Evolutionary conservation across 1,284 basidiomycete genomes (phyloP).

Genomic region (Sparassis latifolia): DNA sequence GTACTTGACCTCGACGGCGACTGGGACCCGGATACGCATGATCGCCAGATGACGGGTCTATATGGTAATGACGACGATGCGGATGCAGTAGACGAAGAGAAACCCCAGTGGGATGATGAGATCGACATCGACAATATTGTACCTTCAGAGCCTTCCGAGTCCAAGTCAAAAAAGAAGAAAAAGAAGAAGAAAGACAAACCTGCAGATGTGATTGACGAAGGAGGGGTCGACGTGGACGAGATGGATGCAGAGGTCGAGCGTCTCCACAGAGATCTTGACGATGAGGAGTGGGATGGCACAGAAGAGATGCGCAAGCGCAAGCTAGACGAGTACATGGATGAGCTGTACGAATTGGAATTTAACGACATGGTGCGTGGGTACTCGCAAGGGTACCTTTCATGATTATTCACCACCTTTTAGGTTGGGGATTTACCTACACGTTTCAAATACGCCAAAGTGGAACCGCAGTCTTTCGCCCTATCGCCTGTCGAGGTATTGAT

Average conservation of each 20-base stretch:
- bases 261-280: constrained; percentile 29
- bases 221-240: constrained; percentile 56
- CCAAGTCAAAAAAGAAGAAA: constrained; percentile 43
- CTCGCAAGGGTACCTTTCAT: constrained; percentile 1
- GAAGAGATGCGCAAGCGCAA: constrained; percentile 81
- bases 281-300: constrained; percentile 73
- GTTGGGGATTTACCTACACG: constrained; percentile 88
- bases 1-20: constrained; percentile 73
- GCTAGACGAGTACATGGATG: constrained; percentile 85
- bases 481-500: constrained; percentile 86
- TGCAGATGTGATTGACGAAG: constrained; percentile 31
- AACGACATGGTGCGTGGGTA: constrained; percentile 78
- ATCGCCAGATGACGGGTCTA: constrained; percentile 68
- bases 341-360: constrained; percentile 87
- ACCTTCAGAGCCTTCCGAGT: constrained; percentile 44
- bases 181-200: constrained; percentile 31
- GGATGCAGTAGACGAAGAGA: constrained; percentile 48
- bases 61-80: constrained; percentile 43
- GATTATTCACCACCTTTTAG: constrained; percentile 31
- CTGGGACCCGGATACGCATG: constrained; percentile 78
- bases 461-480: constrained; percentile 67
- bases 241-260: constrained; percentile 67
- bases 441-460: constrained; percentile 85
- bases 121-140: constrained; percentile 74
- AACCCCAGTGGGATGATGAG: constrained; percentile 88